These are phyloP conservation scores for Mycena vitilis DNA, from an alignment of 768 basidiomycete genomes.

Conservation along the genomic window DNA sequence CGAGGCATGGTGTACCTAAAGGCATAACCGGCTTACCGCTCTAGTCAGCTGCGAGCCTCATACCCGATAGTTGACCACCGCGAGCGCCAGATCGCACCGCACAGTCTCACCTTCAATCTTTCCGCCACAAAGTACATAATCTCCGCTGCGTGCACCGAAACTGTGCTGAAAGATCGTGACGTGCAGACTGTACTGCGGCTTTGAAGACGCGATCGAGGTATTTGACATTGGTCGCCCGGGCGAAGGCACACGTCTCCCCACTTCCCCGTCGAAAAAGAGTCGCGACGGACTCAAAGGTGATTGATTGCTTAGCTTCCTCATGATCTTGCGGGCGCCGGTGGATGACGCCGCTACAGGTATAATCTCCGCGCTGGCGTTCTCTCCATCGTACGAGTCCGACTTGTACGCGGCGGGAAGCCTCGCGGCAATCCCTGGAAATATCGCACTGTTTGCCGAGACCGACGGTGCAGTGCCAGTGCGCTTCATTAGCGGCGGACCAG, in stretches of 20 bases:
- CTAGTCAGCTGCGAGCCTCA: slow-evolving; percentile 82
- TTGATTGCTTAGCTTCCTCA: too few species aligned
- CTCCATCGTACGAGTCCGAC: slow-evolving; percentile 67
- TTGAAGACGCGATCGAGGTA: slow-evolving; percentile 86
- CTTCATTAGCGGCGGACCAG: slow-evolving; percentile 70
- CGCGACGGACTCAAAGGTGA: slow-evolving; percentile 90
- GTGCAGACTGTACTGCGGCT: slow-evolving; percentile 85
- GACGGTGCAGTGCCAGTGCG: slow-evolving; percentile 64
- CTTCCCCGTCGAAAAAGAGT: slow-evolving; percentile 80
- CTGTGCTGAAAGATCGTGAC: neutral
- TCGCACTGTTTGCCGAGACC: slow-evolving; percentile 75
- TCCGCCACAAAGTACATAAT: slow-evolving; percentile 67
- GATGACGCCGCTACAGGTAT: slow-evolving; percentile 65
- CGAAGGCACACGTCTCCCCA: slow-evolving; percentile 74
- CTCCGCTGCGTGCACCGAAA: neutral
- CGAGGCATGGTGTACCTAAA: slow-evolving; percentile 30
- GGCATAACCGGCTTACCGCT: slow-evolving; percentile 17
- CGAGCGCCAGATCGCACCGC: slow-evolving; percentile 91
- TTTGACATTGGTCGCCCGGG: slow-evolving; percentile 84
- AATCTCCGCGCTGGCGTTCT: slow-evolving; percentile 86
- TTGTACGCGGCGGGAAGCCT: slow-evolving; percentile 87
- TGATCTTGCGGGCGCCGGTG: too few species aligned
- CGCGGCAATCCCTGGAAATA: slow-evolving; percentile 63
- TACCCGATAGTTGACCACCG: slow-evolving; percentile 93
- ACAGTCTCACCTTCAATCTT: slow-evolving; percentile 82